Base-by-base conservation (phyloP, 441 rosid species). In the Euphorbia celastroides region DNA sequence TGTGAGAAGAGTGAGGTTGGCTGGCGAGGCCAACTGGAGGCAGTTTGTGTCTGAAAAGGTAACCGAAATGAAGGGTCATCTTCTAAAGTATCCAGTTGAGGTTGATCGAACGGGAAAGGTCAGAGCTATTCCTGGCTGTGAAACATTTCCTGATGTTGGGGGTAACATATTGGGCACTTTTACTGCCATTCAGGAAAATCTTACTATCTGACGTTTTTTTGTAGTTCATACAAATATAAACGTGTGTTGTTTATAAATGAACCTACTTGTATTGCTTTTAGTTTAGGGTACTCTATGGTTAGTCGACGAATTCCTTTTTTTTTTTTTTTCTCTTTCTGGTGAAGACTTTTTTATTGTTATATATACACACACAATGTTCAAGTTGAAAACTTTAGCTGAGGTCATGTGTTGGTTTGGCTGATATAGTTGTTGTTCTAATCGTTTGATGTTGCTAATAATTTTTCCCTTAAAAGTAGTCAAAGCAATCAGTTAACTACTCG, bases 61-160 rank as follows among this genome's bases (percentile, higher is more conserved):
- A 13, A 84, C 96, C 3, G 92, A 89, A 68, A 89, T 94, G 99
- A 82, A 69, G 62, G 92, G 90, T 22, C 99, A 89, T 71, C 82
- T 94, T 42, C 68, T 94, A 4, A 94, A 89, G 75, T 92, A 92
- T 74, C 99, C 98, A 0, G 94, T 92, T 2, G 93, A 88, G 25
- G 90, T 92, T 14, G 98, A 90, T 75, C 74, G 83, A 51, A 89
- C 80, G 55, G 94, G 99, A 58, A 89, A 88, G 82, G 88, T 94
- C 56, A 79, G 81, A 73, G 82, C 99, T 48, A 84, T 92, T 23
- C 78, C 83, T 0, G 88, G 87, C n/a, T 65, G 75, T 27, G 97
- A 81, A 70, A 74, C 74, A 31, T 94, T 94, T 78, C 98, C 93
- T 0, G 99, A 94, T 28, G 93, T 87, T 0, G 99, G 97, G 64